A percentile compares a stretch with the other conserved stretches of the same genome.
These are phyloP conservation scores for Akebia trifoliata DNA, from an alignment of 164 flowering plant genomes.

Conservation along the genomic window DNA sequence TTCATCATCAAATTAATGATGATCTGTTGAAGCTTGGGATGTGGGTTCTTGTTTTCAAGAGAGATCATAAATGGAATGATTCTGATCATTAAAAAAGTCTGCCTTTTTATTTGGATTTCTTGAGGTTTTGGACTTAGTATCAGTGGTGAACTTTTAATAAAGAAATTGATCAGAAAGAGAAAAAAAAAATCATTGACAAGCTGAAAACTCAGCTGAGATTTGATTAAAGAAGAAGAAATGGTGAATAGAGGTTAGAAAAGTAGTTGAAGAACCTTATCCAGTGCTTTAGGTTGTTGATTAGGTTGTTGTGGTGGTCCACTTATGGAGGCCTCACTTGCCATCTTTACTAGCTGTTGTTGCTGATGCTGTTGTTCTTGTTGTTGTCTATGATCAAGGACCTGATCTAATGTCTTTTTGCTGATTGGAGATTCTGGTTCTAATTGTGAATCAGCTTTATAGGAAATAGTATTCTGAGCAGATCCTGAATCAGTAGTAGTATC, in stretches of 20 bases:
- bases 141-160: neutral
- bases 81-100: neutral
- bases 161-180: neutral
- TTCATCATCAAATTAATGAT: slow-evolving; percentile 1
- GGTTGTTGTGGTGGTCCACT: slow-evolving; percentile 33
- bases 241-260: neutral
- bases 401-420: slow-evolving; percentile 36
- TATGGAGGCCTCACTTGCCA: slow-evolving; percentile 46
- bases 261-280: slow-evolving; percentile 52
- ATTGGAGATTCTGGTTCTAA: slow-evolving; percentile 56
- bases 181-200: slow-evolving; percentile 20
- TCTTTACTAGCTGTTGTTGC: slow-evolving; percentile 29
- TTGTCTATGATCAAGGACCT: slow-evolving; percentile 24
- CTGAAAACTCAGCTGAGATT: slow-evolving; percentile 26
- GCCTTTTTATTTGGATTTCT: neutral
- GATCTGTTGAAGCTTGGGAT: neutral
- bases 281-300: slow-evolving; percentile 43
- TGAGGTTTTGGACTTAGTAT: neutral
- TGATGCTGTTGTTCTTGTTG: slow-evolving; percentile 28
- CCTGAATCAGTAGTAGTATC: slow-evolving; percentile 73
- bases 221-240: slow-evolving; percentile 12
- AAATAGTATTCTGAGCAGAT: slow-evolving; percentile 51
- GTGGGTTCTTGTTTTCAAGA: slow-evolving; percentile 5
- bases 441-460: slow-evolving; percentile 46
- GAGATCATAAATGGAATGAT: neutral